phyloP scores from a whole-genome alignment of 2,329 filamentous ascomycete genomes.

The Diaporthe velutina region DNA sequence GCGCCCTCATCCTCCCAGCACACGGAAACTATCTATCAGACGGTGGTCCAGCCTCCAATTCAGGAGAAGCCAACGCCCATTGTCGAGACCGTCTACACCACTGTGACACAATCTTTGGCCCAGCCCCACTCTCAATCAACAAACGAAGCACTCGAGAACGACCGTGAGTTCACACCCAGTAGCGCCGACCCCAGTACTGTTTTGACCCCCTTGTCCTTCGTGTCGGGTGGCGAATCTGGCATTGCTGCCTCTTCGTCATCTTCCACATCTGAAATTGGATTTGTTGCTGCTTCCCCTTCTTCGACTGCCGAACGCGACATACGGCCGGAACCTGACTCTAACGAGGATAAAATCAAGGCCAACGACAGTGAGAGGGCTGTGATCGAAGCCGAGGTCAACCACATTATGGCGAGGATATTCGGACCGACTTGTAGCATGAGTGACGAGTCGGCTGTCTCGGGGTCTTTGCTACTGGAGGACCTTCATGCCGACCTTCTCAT shows the following conservation, averaged over 20 bases:
- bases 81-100: conserved; percentile 40
- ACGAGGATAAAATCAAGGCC: conserved; percentile 35
- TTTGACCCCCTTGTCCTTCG: conserved; percentile 30
- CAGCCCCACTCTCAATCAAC: conserved; percentile 11
- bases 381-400: conserved; percentile 3
- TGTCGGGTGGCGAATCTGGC: background rate
- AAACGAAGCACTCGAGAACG: conserved; percentile 21
- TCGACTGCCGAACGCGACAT: conserved; percentile 10
- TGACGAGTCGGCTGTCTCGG: background rate
- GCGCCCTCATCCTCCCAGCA: background rate
- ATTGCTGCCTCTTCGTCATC: background rate
- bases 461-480: background rate
- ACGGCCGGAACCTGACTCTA: conserved; percentile 34
- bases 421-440: background rate
- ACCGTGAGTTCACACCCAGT: conserved; percentile 37
- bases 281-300: conserved; percentile 29
- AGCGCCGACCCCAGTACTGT: conserved; percentile 36
- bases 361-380: conserved; percentile 17
- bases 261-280: conserved; percentile 11
- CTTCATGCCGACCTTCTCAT: background rate
- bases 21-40: conserved; percentile 34
- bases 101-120: conserved; percentile 36
- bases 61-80: conserved; percentile 34
- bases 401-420: background rate
- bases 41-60: conserved; percentile 18